Percentiles rank a stretch among this genome's conserved stretches.
Conservation (phyloP, 371 early-diverging fungal genomes). For the Batkoa obscura region DNA sequence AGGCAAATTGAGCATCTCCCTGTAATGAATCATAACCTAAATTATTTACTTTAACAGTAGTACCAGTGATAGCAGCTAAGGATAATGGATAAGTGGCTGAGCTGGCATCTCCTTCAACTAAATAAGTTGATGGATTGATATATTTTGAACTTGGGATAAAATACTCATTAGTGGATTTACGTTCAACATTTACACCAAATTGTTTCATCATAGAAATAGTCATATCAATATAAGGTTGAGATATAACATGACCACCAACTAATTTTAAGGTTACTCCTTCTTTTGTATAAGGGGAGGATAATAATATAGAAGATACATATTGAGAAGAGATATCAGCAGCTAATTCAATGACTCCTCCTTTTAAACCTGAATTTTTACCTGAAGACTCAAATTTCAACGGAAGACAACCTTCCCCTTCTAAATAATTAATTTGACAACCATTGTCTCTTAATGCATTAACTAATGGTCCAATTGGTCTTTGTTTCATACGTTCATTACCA, state of each 20-base stretch:
- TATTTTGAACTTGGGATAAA: slow-evolving; percentile 57
- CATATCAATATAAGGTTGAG: slow-evolving; percentile 96
- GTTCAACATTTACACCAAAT: slow-evolving; percentile 70
- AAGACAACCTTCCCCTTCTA: slow-evolving; percentile 65
- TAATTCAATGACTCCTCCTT: slow-evolving; percentile 74
- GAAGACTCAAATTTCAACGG: slow-evolving; percentile 63
- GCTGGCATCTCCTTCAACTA: slow-evolving; percentile 77
- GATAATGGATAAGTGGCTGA: slow-evolving; percentile 96
- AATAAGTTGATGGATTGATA: slow-evolving; percentile 39
- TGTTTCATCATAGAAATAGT: slow-evolving; percentile 92
- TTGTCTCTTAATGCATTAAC: slow-evolving; percentile 69
- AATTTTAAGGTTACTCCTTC: slow-evolving; percentile 62
- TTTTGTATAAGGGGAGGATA: slow-evolving; percentile 86
- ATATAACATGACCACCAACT: slow-evolving; percentile 84
- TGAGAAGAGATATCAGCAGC: slow-evolving; percentile 89
- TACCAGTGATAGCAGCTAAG: slow-evolving; percentile 90
- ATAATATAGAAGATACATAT: slow-evolving; percentile 89
- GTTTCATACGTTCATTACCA: slow-evolving; percentile 94
- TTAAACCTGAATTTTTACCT: slow-evolving; percentile 32
- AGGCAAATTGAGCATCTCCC: slow-evolving; percentile 81
- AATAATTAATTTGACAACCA: slow-evolving; percentile 55
- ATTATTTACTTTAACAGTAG: slow-evolving; percentile 69
- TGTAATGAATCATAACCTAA: slow-evolving; percentile 79
- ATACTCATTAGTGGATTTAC: slow-evolving; percentile 59
- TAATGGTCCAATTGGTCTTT: slow-evolving; percentile 82